Base-by-base conservation (phyloP, 352 stramenopile species). In the Thraustotheca clavata region DNA sequence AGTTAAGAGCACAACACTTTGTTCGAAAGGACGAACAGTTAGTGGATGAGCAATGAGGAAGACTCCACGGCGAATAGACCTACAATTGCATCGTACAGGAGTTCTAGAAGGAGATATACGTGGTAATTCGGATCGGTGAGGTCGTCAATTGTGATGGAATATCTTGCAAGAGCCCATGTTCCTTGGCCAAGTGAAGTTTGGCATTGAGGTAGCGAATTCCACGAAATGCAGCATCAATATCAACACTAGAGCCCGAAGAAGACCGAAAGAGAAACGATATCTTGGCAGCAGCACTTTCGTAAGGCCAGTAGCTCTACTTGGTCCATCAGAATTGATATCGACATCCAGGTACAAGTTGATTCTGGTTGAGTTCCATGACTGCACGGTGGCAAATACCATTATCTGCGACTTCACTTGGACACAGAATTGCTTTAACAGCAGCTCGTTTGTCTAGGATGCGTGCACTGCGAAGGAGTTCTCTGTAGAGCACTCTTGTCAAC, bases 41-140 rank as follows among this genome's bases (percentile, higher is more conserved):
- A 94, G 70, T 39, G 84, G 84, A 62, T 94, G 84, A 11, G 84
- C 73, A 39, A 94, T 60, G 33, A 94, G 54, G 49, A 90, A 94
- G 29, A 89, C 67, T 4, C 84, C 84, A 8, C 76, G 69, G 38
- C 69, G 69, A 60, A 54, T 57, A 5, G 49, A 31, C 35, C 54
- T 46, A 24, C 9, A 59, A 29, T n/a, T 16, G 39, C 14, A 36
- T 67, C 65, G 36, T 8, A 60, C 52, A 29, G 38, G 52, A 14
- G n/a, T 11, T 29, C 8, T 6, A 62, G 14, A 22, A n/a, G 24
- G 32, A 24, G 24, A 47, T 34, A 12, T 55, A 65, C 57, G 16
- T 65, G 40, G 34, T 59, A 60, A 59, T 49, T 62, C 52, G 3
- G 49, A 54, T 27, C n/a, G 59, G 18, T 2, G 38, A 40, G 26